Base-by-base conservation (phyloP, 345 rosid genomes). In the Tarenaya hassleriana region DNA sequence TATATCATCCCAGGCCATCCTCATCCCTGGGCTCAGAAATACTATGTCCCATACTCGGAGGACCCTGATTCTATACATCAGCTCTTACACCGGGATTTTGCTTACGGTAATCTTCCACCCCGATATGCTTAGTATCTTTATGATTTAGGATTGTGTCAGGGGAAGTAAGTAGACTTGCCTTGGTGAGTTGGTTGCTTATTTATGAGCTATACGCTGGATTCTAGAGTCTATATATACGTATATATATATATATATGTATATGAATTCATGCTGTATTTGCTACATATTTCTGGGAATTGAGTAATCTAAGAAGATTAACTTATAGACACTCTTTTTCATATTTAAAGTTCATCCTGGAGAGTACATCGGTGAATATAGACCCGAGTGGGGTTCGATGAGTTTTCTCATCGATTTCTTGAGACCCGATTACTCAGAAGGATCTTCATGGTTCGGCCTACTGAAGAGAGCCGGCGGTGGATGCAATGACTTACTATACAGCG, bases 391-490 rank as follows among this genome's bases (percentile, higher is more conserved):
- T 41, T 53, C 59, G 38, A 79, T 87, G 96, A 77, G 76, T 67
- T 91, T 91, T 75, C 76, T 91, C 2, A 64, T 72, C 37, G 85
- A 91, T 60, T 84, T 91, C 74, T 72, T 91, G 53, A 75, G 98
- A 63, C 96, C 98, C 5, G 77, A 72, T n/a, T 31, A 59, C 24
- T 63, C 77, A 0, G 85, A 75, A 71, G 95, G 84, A 45, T 66
- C 91, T 10, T 70, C 94, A 7, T 91, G 96, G 96, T 78, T 52
- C 64, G 58, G 72, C 75, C 60, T 84, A 19, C 79, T 91, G 52
- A 87, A 74, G 77, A 79, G 75, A 76, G 98, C 98, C 10, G 86
- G 92, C 47, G 98, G 98, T 17, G 98, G 98, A 58, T 91, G 98
- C 83, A 87, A 91, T 73, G 98, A 91, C 63, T 95, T 91, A 50